These are phyloP conservation scores for Euryodendron excelsum DNA, from an alignment of 148 eudicot species.

Conservation along the genomic window DNA sequence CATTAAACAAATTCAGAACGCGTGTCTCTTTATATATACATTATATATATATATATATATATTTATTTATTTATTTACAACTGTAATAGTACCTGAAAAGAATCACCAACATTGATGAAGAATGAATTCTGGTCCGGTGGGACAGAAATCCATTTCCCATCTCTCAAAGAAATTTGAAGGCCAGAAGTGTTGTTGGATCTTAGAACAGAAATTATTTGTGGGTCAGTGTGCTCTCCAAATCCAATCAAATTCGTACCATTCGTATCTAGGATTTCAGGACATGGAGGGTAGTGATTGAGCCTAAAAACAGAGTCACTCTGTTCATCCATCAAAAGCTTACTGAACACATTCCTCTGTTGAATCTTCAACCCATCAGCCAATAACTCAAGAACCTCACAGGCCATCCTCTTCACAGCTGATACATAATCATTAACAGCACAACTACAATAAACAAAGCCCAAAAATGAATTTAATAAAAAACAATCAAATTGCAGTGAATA, in stretches of 20 bases:
- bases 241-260: constrained; percentile 37
- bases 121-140: constrained; percentile 51
- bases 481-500: not conserved
- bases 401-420: constrained; percentile 45
- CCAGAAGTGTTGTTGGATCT: constrained; percentile 55
- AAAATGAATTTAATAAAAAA: not conserved
- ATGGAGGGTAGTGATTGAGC: constrained; percentile 54
- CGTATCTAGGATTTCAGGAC: constrained; percentile 21
- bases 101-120: constrained; percentile 61
- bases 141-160: constrained; percentile 44
- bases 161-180: constrained; percentile 43
- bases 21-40: too few species aligned
- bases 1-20: too few species aligned
- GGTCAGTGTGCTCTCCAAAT: constrained; percentile 60
- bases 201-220: constrained; percentile 50
- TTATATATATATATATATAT: not conserved
- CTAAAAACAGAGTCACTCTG: constrained; percentile 58
- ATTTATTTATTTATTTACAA: not conserved
- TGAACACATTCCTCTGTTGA: constrained; percentile 36
- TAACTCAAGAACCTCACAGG: constrained; percentile 46
- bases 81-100: constrained; percentile 39
- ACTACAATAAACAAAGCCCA: constrained; percentile 14
- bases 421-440: constrained; percentile 39
- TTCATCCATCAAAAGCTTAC: constrained; percentile 47
- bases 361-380: constrained; percentile 50